Evolutionary conservation across 805 yeast species (phyloP).

Genomic region (Kluyveromyces wickerhamii): DNA sequence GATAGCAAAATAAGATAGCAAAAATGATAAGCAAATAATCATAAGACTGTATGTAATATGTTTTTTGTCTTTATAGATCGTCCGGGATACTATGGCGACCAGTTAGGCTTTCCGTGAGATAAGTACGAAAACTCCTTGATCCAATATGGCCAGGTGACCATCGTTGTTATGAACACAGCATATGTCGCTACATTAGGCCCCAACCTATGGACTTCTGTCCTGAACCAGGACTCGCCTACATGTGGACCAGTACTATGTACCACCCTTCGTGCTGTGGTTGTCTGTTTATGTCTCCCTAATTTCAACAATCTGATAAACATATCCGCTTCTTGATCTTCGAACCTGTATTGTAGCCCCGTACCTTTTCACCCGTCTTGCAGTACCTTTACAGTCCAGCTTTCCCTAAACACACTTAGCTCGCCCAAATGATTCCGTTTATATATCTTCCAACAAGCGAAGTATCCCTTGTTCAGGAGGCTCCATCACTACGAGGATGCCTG

Average conservation of each 20-base stretch:
- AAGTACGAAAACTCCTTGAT: conserved; percentile 1
- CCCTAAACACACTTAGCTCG: too few species aligned
- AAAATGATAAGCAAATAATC: too few species aligned
- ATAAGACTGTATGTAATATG: too few species aligned
- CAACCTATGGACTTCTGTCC: conserved; percentile 17
- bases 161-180: conserved; percentile 4
- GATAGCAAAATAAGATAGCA: too few species aligned
- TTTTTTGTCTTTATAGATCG: background rate
- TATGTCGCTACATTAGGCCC: conserved; percentile 13
- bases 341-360: too few species aligned
- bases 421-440: too few species aligned
- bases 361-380: too few species aligned
- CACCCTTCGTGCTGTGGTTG: conserved; percentile 2
- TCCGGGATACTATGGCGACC: conserved; percentile 5
- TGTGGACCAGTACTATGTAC: conserved; percentile 6
- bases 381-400: too few species aligned
- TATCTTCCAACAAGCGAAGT: too few species aligned
- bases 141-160: conserved; percentile 4
- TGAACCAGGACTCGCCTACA: conserved; percentile 14
- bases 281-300: background rate
- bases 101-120: conserved; percentile 2
- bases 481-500: too few species aligned
- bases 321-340: too few species aligned
- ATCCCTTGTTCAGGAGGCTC: too few species aligned
- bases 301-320: conserved; percentile 1